phyloP scores from a whole-genome alignment of 1,139 yeast genomes.

The Scheffersomyces quercinus region DNA sequence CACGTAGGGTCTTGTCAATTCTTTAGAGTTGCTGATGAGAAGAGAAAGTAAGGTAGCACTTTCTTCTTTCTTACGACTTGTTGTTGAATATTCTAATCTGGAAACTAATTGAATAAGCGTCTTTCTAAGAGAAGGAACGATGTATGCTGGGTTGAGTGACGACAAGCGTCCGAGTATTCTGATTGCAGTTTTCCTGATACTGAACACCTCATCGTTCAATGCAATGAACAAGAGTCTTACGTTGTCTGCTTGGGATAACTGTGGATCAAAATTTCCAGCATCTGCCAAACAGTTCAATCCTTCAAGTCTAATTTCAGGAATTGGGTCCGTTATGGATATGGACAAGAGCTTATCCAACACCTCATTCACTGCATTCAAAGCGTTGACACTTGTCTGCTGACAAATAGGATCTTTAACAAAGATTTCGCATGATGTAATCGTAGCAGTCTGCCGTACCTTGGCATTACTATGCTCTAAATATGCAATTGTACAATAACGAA shows the following conservation, averaged over 20 bases:
- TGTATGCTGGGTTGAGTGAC: constrained; percentile 88
- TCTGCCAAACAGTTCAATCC: constrained; percentile 64
- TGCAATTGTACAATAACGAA: constrained; percentile 74
- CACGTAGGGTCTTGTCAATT: constrained; percentile 83
- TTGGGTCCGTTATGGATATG: constrained; percentile 87
- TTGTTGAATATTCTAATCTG: constrained; percentile 76
- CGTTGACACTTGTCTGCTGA: constrained; percentile 79
- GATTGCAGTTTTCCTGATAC: constrained; percentile 79
- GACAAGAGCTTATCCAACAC: constrained; percentile 80
- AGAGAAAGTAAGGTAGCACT: constrained; percentile 75
- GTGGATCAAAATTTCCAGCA: constrained; percentile 82
- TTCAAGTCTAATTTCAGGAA: constrained; percentile 77
- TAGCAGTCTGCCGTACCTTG: constrained; percentile 80
- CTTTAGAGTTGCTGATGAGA: constrained; percentile 74
- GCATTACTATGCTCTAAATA: constrained; percentile 81
- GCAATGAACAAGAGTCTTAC: constrained; percentile 85
- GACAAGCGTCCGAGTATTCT: constrained; percentile 82
- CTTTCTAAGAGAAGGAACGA: constrained; percentile 88
- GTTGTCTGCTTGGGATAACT: constrained; percentile 89
- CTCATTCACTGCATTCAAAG: constrained; percentile 81
- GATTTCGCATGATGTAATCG: constrained; percentile 79
- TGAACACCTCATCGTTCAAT: constrained; percentile 85
- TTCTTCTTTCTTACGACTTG: constrained; percentile 81
- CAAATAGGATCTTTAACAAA: constrained; percentile 82
- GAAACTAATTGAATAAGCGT: constrained; percentile 83